These are phyloP conservation scores for Lactarius deliciosus DNA, from an alignment of 768 basidiomycete species.

Conservation along the genomic window DNA sequence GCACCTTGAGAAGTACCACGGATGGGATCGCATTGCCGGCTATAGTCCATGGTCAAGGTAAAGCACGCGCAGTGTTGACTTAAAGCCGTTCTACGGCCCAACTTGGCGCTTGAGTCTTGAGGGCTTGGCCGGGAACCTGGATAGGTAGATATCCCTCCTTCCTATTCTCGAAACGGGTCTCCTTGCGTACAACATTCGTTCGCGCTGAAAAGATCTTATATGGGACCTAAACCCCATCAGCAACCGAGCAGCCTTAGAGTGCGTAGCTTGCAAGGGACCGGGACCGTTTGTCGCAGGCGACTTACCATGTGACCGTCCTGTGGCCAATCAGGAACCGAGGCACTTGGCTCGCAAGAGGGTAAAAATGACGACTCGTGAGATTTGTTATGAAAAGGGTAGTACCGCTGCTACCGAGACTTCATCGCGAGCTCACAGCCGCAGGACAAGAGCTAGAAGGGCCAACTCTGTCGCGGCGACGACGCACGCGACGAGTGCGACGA, in stretches of 20 bases:
- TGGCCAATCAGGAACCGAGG: neutral
- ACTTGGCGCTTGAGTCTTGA: no score
- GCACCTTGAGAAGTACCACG: neutral
- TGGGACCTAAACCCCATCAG: neutral
- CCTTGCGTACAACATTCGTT: no score
- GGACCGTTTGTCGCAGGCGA: neutral
- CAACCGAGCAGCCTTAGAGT: neutral
- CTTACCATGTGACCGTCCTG: neutral
- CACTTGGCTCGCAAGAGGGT: neutral
- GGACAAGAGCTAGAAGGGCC: conserved; percentile 60
- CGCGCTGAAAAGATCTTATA: no score
- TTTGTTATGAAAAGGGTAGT: no score
- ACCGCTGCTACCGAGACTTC: neutral
- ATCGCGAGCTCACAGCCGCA: conserved; percentile 32
- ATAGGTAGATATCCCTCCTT: no score
- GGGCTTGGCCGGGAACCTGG: no score
- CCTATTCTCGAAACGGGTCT: no score
- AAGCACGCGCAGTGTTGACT: no score
- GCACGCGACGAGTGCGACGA: conserved; percentile 57
- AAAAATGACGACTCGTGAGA: neutral
- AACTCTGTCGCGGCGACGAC: conserved; percentile 67
- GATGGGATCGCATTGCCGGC: neutral
- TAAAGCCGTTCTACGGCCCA: no score
- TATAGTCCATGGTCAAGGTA: neutral
- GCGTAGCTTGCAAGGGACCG: no score